These are phyloP conservation scores for Amphibolis antarctica DNA, from an alignment of 106 monocot genomes.

Conservation along the genomic window DNA sequence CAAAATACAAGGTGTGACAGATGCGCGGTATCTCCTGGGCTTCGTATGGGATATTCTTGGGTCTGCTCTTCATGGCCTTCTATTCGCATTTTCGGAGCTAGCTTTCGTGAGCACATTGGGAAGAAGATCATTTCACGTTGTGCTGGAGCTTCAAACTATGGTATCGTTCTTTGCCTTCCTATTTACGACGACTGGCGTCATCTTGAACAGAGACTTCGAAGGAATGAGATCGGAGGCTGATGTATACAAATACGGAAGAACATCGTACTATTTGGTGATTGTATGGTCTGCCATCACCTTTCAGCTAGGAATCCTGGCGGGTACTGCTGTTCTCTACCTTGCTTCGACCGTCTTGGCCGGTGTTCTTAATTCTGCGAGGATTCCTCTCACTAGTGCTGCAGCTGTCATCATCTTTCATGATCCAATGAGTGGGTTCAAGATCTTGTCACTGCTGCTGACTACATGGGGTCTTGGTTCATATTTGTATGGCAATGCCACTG, in stretches of 20 bases:
- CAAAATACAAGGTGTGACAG: conserved; percentile 46
- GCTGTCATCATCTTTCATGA: conserved; percentile 77
- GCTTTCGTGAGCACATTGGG: conserved; percentile 63
- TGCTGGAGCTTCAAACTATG: conserved; percentile 81
- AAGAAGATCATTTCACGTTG: conserved; percentile 75
- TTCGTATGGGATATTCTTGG: conserved; percentile 70
- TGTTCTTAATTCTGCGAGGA: conserved; percentile 84
- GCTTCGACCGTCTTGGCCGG: conserved; percentile 88
- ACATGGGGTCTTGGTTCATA: conserved; percentile 91
- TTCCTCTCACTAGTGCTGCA: conserved; percentile 70
- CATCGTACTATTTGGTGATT: conserved; percentile 61
- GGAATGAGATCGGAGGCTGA: conserved; percentile 54
- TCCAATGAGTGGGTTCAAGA: conserved; percentile 94
- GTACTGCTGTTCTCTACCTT: conserved; percentile 76
- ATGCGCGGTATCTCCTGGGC: conserved; percentile 47
- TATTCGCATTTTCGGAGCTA: conserved; percentile 86
- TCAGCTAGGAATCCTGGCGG: conserved; percentile 76
- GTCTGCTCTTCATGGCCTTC: conserved; percentile 92
- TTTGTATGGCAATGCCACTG: conserved; percentile 39
- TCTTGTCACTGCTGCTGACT: conserved; percentile 62
- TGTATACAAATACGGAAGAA: conserved; percentile 40
- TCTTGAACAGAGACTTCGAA: conserved; percentile 38
- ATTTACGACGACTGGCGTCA: conserved; percentile 65
- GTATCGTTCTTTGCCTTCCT: conserved; percentile 67
- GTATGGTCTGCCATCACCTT: conserved; percentile 73